These are phyloP conservation scores for Trypanosoma scelopori DNA, from an alignment of 208 protist genomes.

Conservation along the genomic window DNA sequence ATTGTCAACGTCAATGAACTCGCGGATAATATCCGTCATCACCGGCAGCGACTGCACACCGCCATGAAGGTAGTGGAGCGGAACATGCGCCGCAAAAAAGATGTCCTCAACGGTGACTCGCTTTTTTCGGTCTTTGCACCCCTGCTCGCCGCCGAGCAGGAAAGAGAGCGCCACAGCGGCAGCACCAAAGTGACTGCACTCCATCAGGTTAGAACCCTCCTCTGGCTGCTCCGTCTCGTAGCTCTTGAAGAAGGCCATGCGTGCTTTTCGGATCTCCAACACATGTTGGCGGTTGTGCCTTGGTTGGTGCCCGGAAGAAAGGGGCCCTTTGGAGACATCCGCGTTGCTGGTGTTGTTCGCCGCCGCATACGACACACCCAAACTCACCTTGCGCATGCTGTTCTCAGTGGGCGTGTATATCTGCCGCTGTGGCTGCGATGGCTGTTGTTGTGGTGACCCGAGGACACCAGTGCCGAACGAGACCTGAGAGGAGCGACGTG, in stretches of 20 bases:
- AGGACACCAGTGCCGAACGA: constrained; percentile 48
- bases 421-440: background rate
- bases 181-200: constrained; percentile 80
- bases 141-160: constrained; percentile 66
- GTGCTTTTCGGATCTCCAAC: constrained; percentile 64
- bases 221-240: constrained; percentile 68
- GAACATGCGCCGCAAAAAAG: constrained; percentile 89
- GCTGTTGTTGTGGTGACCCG: constrained; percentile 2
- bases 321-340: constrained; percentile 18
- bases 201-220: constrained; percentile 38
- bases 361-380: constrained; percentile 10
- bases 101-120: constrained; percentile 89
- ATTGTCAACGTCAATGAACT: constrained; percentile 89
- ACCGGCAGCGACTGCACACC: constrained; percentile 66
- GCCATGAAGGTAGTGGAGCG: constrained; percentile 80
- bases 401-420: constrained; percentile 3
- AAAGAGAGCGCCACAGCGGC: constrained; percentile 73
- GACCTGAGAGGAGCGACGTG: constrained; percentile 64
- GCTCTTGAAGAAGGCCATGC: constrained; percentile 69
- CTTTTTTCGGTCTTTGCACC: constrained; percentile 69
- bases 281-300: constrained; percentile 73
- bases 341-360: constrained; percentile 13
- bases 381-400: background rate
- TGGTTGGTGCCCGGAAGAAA: constrained; percentile 34
- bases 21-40: constrained; percentile 79